Percentiles rank a stretch among this genome's conserved stretches.
These are phyloP conservation scores for Geosmithia putterillii DNA, from an alignment of 2,329 filamentous ascomycete genomes.

Conservation along the genomic window DNA sequence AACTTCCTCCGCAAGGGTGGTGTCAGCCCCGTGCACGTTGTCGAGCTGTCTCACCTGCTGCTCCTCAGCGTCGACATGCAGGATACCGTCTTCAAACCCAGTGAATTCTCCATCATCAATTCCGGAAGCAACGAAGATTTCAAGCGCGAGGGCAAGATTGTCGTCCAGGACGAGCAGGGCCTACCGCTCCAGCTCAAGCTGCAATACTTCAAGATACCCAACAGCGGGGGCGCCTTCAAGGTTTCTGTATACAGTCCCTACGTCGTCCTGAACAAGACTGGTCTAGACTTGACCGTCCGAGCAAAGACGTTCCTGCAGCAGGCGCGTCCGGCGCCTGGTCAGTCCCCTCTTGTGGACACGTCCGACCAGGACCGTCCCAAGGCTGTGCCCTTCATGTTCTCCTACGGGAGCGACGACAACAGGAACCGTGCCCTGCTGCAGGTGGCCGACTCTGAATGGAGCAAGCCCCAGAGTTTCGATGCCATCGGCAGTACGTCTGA, in stretches of 20 bases:
- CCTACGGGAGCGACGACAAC: constrained; percentile 76
- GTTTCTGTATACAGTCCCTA: constrained; percentile 94
- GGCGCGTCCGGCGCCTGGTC: constrained; percentile 72
- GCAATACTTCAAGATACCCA: constrained; percentile 81
- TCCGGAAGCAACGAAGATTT: constrained; percentile 80
- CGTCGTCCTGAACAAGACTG: constrained; percentile 89
- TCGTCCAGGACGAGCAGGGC: constrained; percentile 76
- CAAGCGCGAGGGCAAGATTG: constrained; percentile 64
- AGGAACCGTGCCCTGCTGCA: constrained; percentile 83
- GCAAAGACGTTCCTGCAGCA: constrained; percentile 82
- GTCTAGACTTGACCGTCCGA: constrained; percentile 74
- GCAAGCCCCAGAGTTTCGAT: constrained; percentile 95
- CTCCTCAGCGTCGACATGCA: constrained; percentile 93
- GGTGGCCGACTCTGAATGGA: constrained; percentile 86
- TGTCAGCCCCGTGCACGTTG: constrained; percentile 92
- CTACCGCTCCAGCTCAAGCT: constrained; percentile 70
- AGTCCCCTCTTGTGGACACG: constrained; percentile 45
- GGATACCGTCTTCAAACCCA: constrained; percentile 86
- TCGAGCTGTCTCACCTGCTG: constrained; percentile 86
- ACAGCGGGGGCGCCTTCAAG: constrained; percentile 91
- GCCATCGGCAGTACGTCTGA: constrained; percentile 90
- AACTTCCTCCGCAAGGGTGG: constrained; percentile 96
- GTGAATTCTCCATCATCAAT: constrained; percentile 96
- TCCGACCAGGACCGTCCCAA: constrained; percentile 49
- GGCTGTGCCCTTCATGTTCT: constrained; percentile 90